phyloP scores from a whole-genome alignment of 805 yeast species.

The Metschnikowia kofuensis region DNA sequence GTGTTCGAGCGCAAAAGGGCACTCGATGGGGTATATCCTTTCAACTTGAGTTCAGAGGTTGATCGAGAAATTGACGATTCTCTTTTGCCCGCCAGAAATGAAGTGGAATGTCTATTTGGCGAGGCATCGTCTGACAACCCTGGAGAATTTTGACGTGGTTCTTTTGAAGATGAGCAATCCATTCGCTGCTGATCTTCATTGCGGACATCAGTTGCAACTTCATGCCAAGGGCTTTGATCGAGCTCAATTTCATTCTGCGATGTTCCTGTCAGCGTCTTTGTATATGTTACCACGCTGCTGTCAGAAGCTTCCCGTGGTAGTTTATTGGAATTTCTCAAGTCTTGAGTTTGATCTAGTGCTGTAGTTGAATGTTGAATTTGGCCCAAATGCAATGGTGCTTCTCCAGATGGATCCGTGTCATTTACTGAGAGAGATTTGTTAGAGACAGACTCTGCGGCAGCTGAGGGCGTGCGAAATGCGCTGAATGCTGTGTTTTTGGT shows the following conservation, averaged over 20 bases:
- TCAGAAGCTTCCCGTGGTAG: too few relatives aligned
- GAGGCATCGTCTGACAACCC: not conserved
- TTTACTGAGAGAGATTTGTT: not conserved
- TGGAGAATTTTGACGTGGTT: not conserved
- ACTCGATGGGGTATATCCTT: constrained; percentile 15
- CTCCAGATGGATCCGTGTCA: too few relatives aligned
- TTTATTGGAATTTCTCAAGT: too few relatives aligned
- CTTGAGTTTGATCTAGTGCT: too few relatives aligned
- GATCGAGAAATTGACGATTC: constrained; percentile 15
- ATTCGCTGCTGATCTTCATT: not conserved
- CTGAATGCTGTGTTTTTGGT: constrained; percentile 37
- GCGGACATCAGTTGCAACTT: too few relatives aligned
- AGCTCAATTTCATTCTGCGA: too few relatives aligned
- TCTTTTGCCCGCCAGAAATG: not conserved
- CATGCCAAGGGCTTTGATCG: too few relatives aligned
- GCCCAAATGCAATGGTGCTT: too few relatives aligned
- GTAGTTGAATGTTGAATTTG: too few relatives aligned
- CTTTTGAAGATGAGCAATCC: not conserved
- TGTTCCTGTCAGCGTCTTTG: too few relatives aligned
- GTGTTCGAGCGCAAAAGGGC: constrained; percentile 11
- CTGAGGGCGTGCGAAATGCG: constrained; percentile 25
- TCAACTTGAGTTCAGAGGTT: constrained; percentile 15
- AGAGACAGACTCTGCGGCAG: not conserved
- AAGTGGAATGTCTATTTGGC: not conserved
- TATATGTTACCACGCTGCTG: too few relatives aligned